Percentiles rank a stretch among this genome's conserved stretches.
Conservation (phyloP, 1,284 basidiomycete genomes). For the Sporisorium sorghi region DNA sequence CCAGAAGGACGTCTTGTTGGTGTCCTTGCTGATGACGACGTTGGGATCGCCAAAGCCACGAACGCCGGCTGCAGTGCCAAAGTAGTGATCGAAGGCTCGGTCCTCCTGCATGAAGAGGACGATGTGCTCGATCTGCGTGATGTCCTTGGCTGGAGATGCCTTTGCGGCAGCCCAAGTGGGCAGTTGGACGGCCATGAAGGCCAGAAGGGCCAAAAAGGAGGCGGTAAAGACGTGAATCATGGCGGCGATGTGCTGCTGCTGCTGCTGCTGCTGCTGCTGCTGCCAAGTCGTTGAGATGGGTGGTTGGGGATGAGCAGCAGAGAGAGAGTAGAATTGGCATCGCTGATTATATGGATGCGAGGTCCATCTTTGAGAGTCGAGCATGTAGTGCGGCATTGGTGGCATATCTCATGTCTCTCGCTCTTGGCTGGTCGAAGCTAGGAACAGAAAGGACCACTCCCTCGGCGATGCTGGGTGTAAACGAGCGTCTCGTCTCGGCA, state of each 20-base stretch:
- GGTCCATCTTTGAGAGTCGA: too few species aligned
- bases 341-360: not conserved
- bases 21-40: conserved; percentile 54
- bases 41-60: conserved; percentile 65
- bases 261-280: too few species aligned
- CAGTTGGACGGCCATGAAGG: conserved; percentile 5
- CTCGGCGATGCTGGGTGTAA: too few species aligned
- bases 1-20: conserved; percentile 52
- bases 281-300: not conserved
- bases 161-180: conserved; percentile 1
- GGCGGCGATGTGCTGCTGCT: too few species aligned
- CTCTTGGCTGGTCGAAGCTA: too few species aligned
- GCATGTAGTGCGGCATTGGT: too few species aligned
- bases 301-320: not conserved
- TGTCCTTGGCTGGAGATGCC: conserved; percentile 1
- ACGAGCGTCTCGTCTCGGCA: too few species aligned
- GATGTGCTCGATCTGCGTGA: conserved; percentile 40
- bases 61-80: conserved; percentile 58
- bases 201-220: conserved; percentile 8
- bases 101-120: conserved; percentile 65
- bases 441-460: too few species aligned
- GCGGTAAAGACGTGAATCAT: not conserved
- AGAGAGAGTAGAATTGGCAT: too few species aligned
- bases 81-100: conserved; percentile 66
- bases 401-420: too few species aligned